Evolutionary conservation across 2,329 filamentous ascomycete species (phyloP).

Genomic region (Fusarium sp.): DNA sequence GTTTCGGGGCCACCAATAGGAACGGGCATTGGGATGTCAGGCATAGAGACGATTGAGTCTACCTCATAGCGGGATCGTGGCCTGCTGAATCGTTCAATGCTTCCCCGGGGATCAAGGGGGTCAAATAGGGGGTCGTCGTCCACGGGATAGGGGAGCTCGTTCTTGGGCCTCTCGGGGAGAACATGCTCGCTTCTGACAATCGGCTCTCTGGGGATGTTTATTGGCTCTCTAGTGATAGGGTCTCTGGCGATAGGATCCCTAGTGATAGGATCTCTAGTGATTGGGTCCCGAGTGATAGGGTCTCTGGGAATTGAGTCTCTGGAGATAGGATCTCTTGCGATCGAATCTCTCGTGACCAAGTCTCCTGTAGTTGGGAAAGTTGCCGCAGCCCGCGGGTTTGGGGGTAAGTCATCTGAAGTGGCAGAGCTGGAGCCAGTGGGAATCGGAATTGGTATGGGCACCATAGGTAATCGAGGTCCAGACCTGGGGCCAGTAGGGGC

Average conservation of each 20-base stretch:
- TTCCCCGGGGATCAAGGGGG: conserved; percentile 36
- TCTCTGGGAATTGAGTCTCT: conserved; percentile 23
- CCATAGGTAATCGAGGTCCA: conserved; percentile 50
- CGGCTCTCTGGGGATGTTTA: neutral
- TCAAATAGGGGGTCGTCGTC: conserved; percentile 45
- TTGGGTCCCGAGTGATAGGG: conserved; percentile 29
- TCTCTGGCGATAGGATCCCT: conserved; percentile 13
- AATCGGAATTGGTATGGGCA: conserved; percentile 47
- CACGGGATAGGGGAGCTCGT: conserved; percentile 52
- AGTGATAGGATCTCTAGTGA: conserved; percentile 7
- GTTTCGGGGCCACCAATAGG: conserved; percentile 33
- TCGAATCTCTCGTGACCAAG: conserved; percentile 32
- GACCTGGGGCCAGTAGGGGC: conserved; percentile 39
- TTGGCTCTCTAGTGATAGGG: conserved; percentile 30
- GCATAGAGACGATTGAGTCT: conserved; percentile 37
- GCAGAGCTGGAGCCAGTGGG: conserved; percentile 30
- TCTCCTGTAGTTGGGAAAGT: conserved; percentile 46
- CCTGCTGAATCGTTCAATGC: conserved; percentile 27
- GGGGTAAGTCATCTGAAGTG: conserved; percentile 21
- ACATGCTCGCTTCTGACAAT: conserved; percentile 28
- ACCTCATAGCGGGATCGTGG: conserved; percentile 34
- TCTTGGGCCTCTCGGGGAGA: conserved; percentile 36
- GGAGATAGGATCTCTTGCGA: conserved; percentile 3
- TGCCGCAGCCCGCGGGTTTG: conserved; percentile 40
- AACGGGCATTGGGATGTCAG: conserved; percentile 39